Conservation (phyloP, 441 rosid genomes). For the Eruca vesicaria region DNA sequence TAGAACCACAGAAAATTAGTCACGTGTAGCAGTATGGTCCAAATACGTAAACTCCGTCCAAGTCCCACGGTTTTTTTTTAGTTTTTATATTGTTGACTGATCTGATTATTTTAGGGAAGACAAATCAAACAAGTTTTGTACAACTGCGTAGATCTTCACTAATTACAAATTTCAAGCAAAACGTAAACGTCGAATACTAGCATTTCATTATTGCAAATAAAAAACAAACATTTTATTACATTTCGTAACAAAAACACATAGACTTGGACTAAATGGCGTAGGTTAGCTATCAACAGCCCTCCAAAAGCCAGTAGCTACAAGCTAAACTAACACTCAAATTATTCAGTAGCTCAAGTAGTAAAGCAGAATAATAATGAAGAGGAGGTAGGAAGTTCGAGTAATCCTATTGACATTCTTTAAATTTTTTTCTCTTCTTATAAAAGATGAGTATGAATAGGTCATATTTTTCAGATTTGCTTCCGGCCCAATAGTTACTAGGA, state of each 20-base stretch:
- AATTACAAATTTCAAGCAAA: not conserved
- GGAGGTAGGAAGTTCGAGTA: too few relatives aligned
- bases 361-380: too few relatives aligned
- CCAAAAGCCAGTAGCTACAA: not conserved
- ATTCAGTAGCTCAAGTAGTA: too few relatives aligned
- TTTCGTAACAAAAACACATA: not conserved
- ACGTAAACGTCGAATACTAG: not conserved
- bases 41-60: not conserved
- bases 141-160: not conserved
- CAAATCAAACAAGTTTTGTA: not conserved
- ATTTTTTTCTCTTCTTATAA: too few relatives aligned
- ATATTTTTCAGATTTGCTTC: too few relatives aligned
- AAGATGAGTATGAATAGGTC: too few relatives aligned
- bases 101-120: not conserved
- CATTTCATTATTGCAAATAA: not conserved
- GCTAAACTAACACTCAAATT: not conserved
- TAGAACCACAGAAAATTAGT: not conserved
- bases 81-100: not conserved
- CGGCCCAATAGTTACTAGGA: too few relatives aligned
- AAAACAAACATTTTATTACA: not conserved
- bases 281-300: slow-evolving; percentile 35
- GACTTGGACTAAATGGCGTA: slow-evolving; percentile 21
- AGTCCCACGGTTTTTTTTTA: not conserved
- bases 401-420: too few relatives aligned
- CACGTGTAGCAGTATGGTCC: not conserved